Percentiles rank a stretch among this genome's conserved stretches.
These are phyloP conservation scores for Phylloporus sp. DNA, from an alignment of 768 basidiomycete genomes.

Conservation along the genomic window DNA sequence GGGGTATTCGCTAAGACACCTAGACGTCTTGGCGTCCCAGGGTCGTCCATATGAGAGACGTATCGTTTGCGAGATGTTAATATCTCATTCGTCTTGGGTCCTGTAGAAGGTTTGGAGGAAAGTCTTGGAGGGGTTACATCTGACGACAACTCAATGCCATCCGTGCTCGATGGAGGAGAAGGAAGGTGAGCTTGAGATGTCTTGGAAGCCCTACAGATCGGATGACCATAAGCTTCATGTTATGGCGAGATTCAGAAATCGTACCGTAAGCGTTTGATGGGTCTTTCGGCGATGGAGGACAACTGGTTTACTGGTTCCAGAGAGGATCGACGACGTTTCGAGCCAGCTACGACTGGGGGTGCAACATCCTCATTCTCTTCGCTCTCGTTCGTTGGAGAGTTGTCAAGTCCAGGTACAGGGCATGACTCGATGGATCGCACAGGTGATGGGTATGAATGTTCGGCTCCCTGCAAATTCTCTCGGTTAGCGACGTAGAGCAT, in stretches of 20 bases:
- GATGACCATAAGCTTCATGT: fast-evolving
- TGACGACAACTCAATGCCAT: not conserved
- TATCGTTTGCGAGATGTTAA: slow-evolving; percentile 33
- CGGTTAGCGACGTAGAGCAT: not conserved
- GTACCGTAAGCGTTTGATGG: slow-evolving; percentile 25
- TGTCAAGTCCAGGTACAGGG: slow-evolving; percentile 8
- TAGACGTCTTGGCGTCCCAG: slow-evolving; percentile 26
- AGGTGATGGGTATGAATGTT: slow-evolving; percentile 17
- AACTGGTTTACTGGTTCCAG: not conserved
- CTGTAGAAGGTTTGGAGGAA: not conserved
- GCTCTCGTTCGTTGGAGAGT: slow-evolving; percentile 10
- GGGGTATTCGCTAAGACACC: slow-evolving; percentile 19
- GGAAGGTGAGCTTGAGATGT: slow-evolving; percentile 4
- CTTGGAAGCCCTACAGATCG: not conserved
- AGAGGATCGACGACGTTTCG: slow-evolving; percentile 18
- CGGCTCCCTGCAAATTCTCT: not conserved
- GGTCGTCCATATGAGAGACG: slow-evolving; percentile 31
- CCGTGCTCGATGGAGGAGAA: slow-evolving; percentile 13
- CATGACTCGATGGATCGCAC: slow-evolving; percentile 2
- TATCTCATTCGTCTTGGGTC: not conserved
- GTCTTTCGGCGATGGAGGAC: not conserved
- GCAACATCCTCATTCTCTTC: slow-evolving; percentile 12
- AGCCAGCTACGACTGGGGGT: slow-evolving; percentile 15
- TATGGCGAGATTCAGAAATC: not conserved
- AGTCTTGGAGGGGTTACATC: not conserved